Evolutionary conservation across 805 yeast genomes (phyloP).

Genomic region (Kodamaea jinghongensis): DNA sequence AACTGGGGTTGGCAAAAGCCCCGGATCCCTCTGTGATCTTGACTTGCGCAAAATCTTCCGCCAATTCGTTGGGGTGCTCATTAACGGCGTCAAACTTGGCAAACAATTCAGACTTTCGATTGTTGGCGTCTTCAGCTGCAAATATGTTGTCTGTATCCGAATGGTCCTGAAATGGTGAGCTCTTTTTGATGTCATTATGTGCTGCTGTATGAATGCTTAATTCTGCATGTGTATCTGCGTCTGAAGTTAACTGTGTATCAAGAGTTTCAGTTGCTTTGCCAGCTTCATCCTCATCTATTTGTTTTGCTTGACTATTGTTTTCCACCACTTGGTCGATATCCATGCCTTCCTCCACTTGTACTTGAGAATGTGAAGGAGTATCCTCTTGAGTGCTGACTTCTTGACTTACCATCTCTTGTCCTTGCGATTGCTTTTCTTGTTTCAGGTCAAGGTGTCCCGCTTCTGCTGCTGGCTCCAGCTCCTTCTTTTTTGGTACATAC

Average conservation of each 20-base stretch:
- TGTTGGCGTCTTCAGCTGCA: slow-evolving; percentile 3
- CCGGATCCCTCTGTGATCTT: slow-evolving; percentile 21
- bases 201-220: too few species aligned
- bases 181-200: too few species aligned
- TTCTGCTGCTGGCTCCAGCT: background rate
- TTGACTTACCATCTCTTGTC: too few species aligned
- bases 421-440: too few species aligned
- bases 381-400: too few species aligned
- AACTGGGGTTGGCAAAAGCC: slow-evolving; percentile 7
- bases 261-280: background rate
- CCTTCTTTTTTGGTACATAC: slow-evolving; percentile 8
- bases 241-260: too few species aligned
- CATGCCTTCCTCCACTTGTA: background rate
- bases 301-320: background rate
- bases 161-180: too few species aligned
- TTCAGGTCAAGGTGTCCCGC: too few species aligned
- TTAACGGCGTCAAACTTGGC: slow-evolving; percentile 5
- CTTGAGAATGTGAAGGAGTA: background rate
- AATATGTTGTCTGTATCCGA: background rate
- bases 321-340: background rate
- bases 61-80: slow-evolving; percentile 19
- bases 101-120: slow-evolving; percentile 9
- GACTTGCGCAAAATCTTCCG: slow-evolving; percentile 31
- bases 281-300: background rate
- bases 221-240: too few species aligned